A percentile compares a stretch with the other conserved stretches of the same genome.
phyloP scores from a whole-genome alignment of 257 asterid genomes.

The Capsicum pubescens region DNA sequence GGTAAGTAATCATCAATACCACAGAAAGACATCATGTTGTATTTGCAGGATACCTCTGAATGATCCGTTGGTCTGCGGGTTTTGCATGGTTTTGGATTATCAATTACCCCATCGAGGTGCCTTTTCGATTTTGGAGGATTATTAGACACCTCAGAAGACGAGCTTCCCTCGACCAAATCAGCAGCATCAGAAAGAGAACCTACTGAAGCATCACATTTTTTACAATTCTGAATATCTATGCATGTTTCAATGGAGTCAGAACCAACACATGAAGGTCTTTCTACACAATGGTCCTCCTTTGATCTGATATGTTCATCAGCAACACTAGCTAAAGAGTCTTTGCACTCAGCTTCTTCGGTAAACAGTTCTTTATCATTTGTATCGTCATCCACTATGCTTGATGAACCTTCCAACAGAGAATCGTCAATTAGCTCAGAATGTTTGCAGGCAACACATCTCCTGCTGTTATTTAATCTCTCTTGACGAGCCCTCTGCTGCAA shows the following conservation, averaged over 20 bases:
- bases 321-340: slow-evolving; percentile 17
- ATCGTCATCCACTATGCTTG: slow-evolving; percentile 45
- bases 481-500: slow-evolving; percentile 73
- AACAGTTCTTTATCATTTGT: slow-evolving; percentile 44
- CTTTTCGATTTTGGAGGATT: slow-evolving; percentile 67
- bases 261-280: slow-evolving; percentile 58
- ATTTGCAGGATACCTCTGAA: slow-evolving; percentile 65
- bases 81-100: slow-evolving; percentile 88
- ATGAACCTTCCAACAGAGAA: slow-evolving; percentile 42
- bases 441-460: slow-evolving; percentile 65
- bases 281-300: slow-evolving; percentile 37
- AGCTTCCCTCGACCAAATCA: slow-evolving; percentile 49
- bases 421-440: slow-evolving; percentile 44
- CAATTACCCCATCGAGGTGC: slow-evolving; percentile 81
- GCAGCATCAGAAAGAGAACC: slow-evolving; percentile 50
- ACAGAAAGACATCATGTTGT: slow-evolving; percentile 75
- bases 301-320: slow-evolving; percentile 40
- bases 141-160: slow-evolving; percentile 48
- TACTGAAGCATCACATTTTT: slow-evolving; percentile 40
- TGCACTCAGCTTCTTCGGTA: slow-evolving; percentile 41
- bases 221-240: slow-evolving; percentile 42
- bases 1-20: slow-evolving; percentile 71
- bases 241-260: slow-evolving; percentile 41
- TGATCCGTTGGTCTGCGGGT: slow-evolving; percentile 70
- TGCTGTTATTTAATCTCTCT: slow-evolving; percentile 64